Conservation (phyloP, 169 alveolate genomes). For the Gregarina niphandrodes region DNA sequence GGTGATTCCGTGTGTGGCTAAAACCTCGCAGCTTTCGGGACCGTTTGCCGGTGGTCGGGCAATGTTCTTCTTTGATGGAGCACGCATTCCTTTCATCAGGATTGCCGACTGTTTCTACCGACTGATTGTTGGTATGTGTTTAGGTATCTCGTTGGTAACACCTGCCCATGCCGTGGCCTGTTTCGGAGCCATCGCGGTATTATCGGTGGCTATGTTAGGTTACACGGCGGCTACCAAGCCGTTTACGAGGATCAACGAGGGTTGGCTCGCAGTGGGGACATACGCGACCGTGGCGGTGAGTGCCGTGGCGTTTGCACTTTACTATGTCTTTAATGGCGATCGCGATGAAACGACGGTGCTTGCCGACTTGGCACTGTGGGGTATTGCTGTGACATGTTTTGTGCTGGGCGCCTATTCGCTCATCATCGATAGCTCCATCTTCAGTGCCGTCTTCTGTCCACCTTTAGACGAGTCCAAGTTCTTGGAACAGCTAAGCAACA, state of each 20-base stretch:
- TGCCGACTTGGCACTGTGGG: not conserved
- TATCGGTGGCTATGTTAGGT: not conserved
- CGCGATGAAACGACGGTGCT: not conserved
- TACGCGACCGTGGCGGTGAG: not conserved
- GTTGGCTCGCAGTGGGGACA: not conserved
- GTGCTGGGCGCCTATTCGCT: not conserved
- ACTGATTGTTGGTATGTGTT: not conserved
- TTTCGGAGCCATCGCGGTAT: not conserved
- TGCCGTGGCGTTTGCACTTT: not conserved
- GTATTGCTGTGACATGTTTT: not conserved
- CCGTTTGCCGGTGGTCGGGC: not conserved
- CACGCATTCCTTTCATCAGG: not conserved
- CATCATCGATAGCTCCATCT: not conserved
- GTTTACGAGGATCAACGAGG: not conserved
- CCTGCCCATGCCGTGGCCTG: not conserved
- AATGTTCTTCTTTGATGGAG: not conserved
- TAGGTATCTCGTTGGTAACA: not conserved
- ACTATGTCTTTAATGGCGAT: not conserved
- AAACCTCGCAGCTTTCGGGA: not conserved
- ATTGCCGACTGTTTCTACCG: not conserved
- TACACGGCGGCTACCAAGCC: not conserved
- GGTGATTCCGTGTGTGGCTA: not conserved
- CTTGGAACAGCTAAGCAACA: not conserved
- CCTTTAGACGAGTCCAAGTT: slow-evolving; percentile 1
- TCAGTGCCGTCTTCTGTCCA: not conserved